A percentile compares a stretch with the other conserved stretches of the same genome.
phyloP scores from a whole-genome alignment of 495 filamentous ascomycete genomes.

The Trichoderma orchidacearum region DNA sequence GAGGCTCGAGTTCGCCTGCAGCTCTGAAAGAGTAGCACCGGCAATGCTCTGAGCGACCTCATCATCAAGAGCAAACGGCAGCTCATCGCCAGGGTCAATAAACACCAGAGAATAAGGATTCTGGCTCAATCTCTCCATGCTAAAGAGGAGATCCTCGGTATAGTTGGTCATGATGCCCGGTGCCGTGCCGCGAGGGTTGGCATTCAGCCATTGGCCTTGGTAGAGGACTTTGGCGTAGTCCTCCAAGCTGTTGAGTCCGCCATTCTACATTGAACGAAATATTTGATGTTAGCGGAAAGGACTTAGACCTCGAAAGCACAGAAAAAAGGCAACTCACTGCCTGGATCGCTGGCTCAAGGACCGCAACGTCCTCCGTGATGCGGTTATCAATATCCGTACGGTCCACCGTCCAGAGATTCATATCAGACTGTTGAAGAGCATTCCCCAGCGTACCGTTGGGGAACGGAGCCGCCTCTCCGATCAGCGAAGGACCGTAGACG shows the following conservation, averaged over 20 bases:
- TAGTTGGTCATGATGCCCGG: constrained; percentile 20
- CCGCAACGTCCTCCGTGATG: background rate
- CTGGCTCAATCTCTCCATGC: constrained; percentile 21
- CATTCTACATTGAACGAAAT: constrained; percentile 5
- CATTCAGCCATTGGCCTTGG: constrained; percentile 15
- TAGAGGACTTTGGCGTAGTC: constrained; percentile 18
- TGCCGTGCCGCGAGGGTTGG: constrained; percentile 12
- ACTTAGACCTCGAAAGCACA: background rate
- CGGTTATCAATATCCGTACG: background rate
- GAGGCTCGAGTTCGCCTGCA: constrained; percentile 13
- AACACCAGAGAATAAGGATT: constrained; percentile 17
- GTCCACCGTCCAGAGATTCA: background rate
- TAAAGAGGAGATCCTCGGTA: constrained; percentile 23
- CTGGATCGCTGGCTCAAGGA: background rate
- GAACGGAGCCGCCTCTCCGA: background rate
- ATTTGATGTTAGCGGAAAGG: background rate
- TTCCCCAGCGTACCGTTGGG: background rate
- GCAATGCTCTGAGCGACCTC: constrained; percentile 10
- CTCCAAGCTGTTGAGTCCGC: constrained; percentile 12
- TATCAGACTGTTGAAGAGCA: background rate
- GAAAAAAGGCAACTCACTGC: background rate
- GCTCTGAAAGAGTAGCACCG: constrained; percentile 7
- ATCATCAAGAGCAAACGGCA: constrained; percentile 17
- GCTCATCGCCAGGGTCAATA: constrained; percentile 14
- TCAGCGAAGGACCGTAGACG: background rate